Evolutionary conservation across 352 stramenopile genomes (phyloP).

Genomic region (Phytophthora boehmeriae): DNA sequence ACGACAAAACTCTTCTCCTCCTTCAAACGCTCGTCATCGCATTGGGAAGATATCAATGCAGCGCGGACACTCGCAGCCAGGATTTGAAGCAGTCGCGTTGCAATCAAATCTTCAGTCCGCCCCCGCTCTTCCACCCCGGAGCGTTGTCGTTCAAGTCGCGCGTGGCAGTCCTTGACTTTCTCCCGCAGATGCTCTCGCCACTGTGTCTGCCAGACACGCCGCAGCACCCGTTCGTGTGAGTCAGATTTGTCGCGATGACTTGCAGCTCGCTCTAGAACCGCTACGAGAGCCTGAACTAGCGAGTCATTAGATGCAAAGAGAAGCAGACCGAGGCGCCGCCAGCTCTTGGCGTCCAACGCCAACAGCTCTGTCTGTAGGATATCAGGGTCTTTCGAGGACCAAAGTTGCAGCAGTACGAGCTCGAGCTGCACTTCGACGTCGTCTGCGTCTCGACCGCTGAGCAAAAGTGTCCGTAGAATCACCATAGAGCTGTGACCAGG

Average conservation of each 20-base stretch:
- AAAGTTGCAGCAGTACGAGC: constrained; percentile 31
- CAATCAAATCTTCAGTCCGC: constrained; percentile 27
- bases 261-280: constrained; percentile 22
- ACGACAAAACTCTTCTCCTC: constrained; percentile 3
- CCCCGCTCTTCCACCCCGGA: constrained; percentile 10
- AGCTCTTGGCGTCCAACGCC: constrained; percentile 25
- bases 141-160: constrained; percentile 25
- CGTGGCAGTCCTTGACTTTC: constrained; percentile 30
- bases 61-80: constrained; percentile 26
- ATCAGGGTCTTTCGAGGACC: constrained; percentile 17
- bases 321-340: constrained; percentile 28
- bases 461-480: constrained; percentile 20
- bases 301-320: constrained; percentile 26
- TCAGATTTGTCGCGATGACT: constrained; percentile 3
- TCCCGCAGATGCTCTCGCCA: constrained; percentile 28
- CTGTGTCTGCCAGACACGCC: constrained; percentile 19
- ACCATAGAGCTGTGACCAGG: constrained; percentile 6
- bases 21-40: constrained; percentile 16
- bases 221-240: constrained; percentile 12
- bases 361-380: constrained; percentile 17
- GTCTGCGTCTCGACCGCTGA: constrained; percentile 1
- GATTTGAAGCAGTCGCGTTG: constrained; percentile 32
- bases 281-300: constrained; percentile 28
- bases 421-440: constrained; percentile 22
- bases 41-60: constrained; percentile 11